phyloP scores from a whole-genome alignment of 352 stramenopile species.

The Aphanomyces astaci region DNA sequence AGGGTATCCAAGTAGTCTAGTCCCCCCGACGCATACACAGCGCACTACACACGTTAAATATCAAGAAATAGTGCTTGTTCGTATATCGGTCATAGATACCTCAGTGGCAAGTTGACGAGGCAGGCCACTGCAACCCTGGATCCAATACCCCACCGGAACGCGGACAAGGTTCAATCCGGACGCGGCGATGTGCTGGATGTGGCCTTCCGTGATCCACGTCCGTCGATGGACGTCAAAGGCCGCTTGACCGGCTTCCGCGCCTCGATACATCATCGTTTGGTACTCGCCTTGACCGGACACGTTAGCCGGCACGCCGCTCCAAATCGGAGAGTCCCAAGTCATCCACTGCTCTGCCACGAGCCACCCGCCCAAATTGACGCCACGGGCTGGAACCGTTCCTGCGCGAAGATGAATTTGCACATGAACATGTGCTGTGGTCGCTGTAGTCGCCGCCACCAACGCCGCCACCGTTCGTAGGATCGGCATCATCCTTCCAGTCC shows the following conservation, averaged over 20 bases:
- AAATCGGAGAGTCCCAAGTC: slow-evolving; percentile 28
- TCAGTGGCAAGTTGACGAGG: not conserved
- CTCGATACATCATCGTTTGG: slow-evolving; percentile 11
- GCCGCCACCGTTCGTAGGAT: no score
- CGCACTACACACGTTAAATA: not conserved
- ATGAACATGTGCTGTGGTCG: not conserved
- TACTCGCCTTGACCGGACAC: slow-evolving; percentile 24
- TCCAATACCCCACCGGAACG: slow-evolving; percentile 25
- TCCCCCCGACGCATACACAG: slow-evolving; percentile 25
- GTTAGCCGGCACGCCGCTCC: slow-evolving; percentile 15
- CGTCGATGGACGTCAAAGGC: not conserved
- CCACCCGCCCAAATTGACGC: slow-evolving; percentile 36
- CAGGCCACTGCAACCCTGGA: not conserved
- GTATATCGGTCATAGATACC: no score
- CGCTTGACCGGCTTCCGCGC: slow-evolving; percentile 2
- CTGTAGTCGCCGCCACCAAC: not conserved
- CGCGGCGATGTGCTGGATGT: slow-evolving; percentile 17
- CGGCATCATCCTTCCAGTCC: no score
- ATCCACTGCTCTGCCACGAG: slow-evolving; percentile 36
- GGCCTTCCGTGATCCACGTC: slow-evolving; percentile 16
- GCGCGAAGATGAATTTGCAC: slow-evolving; percentile 26
- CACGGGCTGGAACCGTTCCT: slow-evolving; percentile 25
- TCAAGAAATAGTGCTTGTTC: no score
- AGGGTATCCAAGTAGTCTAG: slow-evolving; percentile 23
- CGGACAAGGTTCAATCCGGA: slow-evolving; percentile 27